phyloP scores from a whole-genome alignment of 2,329 filamentous ascomycete genomes.

The Sclerotinia nivalis region DNA sequence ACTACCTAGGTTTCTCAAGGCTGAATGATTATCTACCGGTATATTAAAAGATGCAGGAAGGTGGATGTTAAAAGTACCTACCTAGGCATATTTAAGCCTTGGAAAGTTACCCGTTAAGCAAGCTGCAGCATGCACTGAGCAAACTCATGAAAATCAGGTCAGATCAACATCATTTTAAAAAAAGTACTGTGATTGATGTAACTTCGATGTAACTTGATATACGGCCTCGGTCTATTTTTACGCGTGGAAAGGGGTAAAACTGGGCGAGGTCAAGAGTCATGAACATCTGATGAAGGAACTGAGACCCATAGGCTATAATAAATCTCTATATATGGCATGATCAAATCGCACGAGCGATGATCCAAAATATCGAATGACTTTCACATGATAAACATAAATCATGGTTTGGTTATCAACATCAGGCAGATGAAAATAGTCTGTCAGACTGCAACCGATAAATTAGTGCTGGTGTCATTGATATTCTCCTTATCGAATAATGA shows the following conservation, averaged over 20 bases:
- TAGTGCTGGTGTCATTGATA: neutral
- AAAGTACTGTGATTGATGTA: neutral
- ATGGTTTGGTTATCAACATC: neutral
- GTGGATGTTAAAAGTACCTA: conserved; percentile 1
- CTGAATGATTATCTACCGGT: conserved; percentile 5
- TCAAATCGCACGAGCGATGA: neutral
- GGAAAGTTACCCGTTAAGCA: neutral
- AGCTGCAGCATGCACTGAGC: neutral
- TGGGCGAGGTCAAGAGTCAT: neutral
- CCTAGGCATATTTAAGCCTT: neutral
- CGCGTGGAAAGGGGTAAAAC: conserved; percentile 4
- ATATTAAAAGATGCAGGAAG: conserved; percentile 8
- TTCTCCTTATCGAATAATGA: neutral
- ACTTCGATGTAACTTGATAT: conserved; percentile 9
- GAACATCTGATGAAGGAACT: conserved; percentile 2
- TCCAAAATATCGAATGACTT: conserved; percentile 3
- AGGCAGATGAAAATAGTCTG: neutral
- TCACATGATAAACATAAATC: neutral
- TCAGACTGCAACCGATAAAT: neutral
- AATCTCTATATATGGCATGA: neutral
- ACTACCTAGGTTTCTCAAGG: conserved; percentile 8
- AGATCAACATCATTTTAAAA: conserved; percentile 6
- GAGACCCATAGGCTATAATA: neutral
- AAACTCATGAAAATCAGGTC: neutral
- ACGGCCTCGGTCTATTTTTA: neutral